Base-by-base conservation (phyloP, 2,329 filamentous ascomycete species). In the Aspergillus fischeri region DNA sequence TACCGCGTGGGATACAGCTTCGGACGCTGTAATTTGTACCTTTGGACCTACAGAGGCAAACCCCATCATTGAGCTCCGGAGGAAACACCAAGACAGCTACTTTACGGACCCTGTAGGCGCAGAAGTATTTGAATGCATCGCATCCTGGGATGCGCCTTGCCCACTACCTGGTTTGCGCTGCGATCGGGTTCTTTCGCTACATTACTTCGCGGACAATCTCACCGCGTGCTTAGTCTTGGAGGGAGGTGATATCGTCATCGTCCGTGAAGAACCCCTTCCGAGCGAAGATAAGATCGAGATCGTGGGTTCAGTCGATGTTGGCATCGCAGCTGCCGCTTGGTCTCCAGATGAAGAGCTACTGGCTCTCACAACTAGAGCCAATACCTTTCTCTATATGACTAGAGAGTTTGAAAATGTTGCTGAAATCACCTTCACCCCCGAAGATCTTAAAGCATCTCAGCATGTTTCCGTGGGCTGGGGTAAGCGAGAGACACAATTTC, bases 381-480 rank as follows among this genome's bases (percentile, higher is more conserved):
- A 87, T 59, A 94, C 90, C 0, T 80, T 94, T 29, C 81, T 97
- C 56, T 91, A 96, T 70, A 97, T 99, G 93, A 96, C 92, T 55
- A 84, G 92, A 61, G 86, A 87, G 27, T 96, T 97, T 63, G 93
- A 97, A 65, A 88, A 87, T 56, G 86, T 96, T 45, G 85, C 89
- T 35, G 89, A 92, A 73, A 82, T 90, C 53, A 78, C 81, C 35
- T 86, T 97, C 73, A 85, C 83, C 0, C 71, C 80, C 0, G 90
- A 92, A 48, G 93, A 96, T 74, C 83, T 96, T 61, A 89, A 89
- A 65, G 85, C 86, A n/a, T 97, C 89, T 27, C 94, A 88, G 72
- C 92, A 97, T 78, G 94, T 97, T 56, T 95, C 92, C 21, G 93
- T 99, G 24, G 94, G 94, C 51, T 99, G 94, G 94, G 94, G 94